A percentile compares a stretch with the other conserved stretches of the same genome.
Conservation (phyloP, 2,329 filamentous ascomycete genomes). For the Lithohypha guttulata region DNA sequence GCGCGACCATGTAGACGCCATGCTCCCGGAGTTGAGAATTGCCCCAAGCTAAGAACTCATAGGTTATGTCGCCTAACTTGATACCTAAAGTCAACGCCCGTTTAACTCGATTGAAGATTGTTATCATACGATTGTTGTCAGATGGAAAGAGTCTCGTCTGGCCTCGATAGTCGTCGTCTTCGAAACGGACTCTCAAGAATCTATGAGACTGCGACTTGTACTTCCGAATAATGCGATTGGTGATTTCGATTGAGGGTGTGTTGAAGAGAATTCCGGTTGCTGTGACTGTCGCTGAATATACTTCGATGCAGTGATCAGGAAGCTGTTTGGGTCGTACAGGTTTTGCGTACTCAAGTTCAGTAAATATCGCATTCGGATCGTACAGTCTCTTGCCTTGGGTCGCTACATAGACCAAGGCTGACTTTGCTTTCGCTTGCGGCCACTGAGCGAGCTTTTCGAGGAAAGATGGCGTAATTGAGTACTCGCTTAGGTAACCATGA, state of each 20-base stretch:
- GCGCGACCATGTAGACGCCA: conserved; percentile 82
- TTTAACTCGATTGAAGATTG: conserved; percentile 63
- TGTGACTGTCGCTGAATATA: conserved; percentile 69
- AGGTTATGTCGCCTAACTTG: conserved; percentile 66
- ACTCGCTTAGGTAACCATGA: conserved; percentile 62
- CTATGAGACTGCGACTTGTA: conserved; percentile 60
- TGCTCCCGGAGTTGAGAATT: conserved; percentile 92
- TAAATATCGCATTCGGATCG: conserved; percentile 64
- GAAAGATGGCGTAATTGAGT: conserved; percentile 59
- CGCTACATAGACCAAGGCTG: conserved; percentile 63
- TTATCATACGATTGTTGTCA: conserved; percentile 49
- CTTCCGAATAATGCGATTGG: conserved; percentile 73
- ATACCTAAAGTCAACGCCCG: conserved; percentile 68
- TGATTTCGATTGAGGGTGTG: conserved; percentile 70
- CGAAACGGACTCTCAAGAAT: conserved; percentile 82
- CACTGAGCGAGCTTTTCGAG: conserved; percentile 48
- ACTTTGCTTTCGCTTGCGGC: conserved; percentile 44
- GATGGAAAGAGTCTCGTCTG: conserved; percentile 51
- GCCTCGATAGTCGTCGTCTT: conserved; percentile 55
- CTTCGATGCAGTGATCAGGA: conserved; percentile 61
- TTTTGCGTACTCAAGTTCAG: conserved; percentile 34
- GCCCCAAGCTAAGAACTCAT: conserved; percentile 85
- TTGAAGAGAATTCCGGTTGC: conserved; percentile 72
- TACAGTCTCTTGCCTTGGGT: conserved; percentile 52
- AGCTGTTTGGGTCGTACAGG: conserved; percentile 43